Percentiles rank a stretch among this genome's conserved stretches.
Evolutionary conservation across 768 basidiomycete genomes (phyloP).

Genomic region (Pisolithus tinctorius): DNA sequence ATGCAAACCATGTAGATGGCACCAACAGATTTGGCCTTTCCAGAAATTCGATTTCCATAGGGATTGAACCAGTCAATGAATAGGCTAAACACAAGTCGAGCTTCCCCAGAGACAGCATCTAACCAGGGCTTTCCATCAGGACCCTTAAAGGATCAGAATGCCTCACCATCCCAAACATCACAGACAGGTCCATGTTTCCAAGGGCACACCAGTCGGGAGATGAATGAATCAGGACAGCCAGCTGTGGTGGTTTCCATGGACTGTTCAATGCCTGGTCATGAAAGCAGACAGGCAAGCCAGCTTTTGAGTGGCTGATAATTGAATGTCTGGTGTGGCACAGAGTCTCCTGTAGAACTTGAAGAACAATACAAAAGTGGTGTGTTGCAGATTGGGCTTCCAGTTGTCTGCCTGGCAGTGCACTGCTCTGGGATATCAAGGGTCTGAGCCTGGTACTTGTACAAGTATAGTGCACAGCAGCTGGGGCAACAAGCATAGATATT

Average conservation of each 20-base stretch:
- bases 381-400: too few species aligned
- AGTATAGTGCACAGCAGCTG: too few species aligned
- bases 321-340: too few species aligned
- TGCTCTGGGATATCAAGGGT: too few species aligned
- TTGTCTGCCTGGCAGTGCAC: too few species aligned
- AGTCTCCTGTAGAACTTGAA: too few species aligned
- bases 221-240: not conserved
- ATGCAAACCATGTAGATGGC: constrained; percentile 29
- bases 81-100: constrained; percentile 21
- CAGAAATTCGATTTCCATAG: constrained; percentile 26
- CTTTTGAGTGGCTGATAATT: constrained; percentile 20
- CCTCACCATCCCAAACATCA: constrained; percentile 23
- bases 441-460: too few species aligned
- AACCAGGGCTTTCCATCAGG: constrained; percentile 12
- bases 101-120: constrained; percentile 13
- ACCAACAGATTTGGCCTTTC: constrained; percentile 17
- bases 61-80: constrained; percentile 35
- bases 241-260: not conserved
- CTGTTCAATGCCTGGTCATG: constrained; percentile 15
- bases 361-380: too few species aligned
- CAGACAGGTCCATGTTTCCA: not conserved
- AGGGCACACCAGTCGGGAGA: too few species aligned
- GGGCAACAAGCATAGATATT: too few species aligned
- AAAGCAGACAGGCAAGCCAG: constrained; percentile 22
- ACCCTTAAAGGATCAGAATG: constrained; percentile 21